Evolutionary conservation across 352 stramenopile genomes (phyloP), one percentile per base, ranked within the genome.

Genomic region (Pythium folliculosum): DNA sequence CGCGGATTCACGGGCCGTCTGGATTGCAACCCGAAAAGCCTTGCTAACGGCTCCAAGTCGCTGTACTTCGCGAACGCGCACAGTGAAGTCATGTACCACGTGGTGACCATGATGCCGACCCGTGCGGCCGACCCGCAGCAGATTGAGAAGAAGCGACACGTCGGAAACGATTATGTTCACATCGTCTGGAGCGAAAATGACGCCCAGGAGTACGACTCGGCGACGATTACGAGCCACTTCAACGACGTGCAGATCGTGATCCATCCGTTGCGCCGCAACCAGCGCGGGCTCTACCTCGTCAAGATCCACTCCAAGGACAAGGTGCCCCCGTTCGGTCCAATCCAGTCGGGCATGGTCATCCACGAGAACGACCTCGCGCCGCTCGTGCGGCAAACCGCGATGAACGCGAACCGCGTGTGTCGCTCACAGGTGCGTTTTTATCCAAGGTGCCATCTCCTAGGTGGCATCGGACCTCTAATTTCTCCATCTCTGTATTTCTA

Each of bases 91-190:
- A 78, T 92, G 57, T 96, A 92, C 66, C 88, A 96, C 54, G 82
- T 96, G 17, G 85, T 96, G 43, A 95, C 86, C 17, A 94, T 84
- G 81, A 96, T 96, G 86, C 86, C 86, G 7, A 95, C 88, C 5
- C 93, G 93, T 58, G 52, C 78, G 1, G 77, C 73, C 13, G 88
- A 96, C 48, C 77, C 77, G 13, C 86, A 96, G 72, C 88, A 96
- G 61, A 96, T 96, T 57, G 88, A 96, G 61, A 96, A 96, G 70
- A 96, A 96, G 75, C 79, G 88, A 16, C 88, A 96, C 54, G 88
- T 96, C 19, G 88, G 88, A 30, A 96, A 96, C 51, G 88, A 95
- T 71, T 94, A 89, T 54, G 88, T 96, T 4, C 86, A 95, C 65
- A 86, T 96, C 22, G 81, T 96, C 16, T 96, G 88, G 88, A 95